Evolutionary conservation across 805 yeast species (phyloP).

Genomic region (Deakozyma indianensis): DNA sequence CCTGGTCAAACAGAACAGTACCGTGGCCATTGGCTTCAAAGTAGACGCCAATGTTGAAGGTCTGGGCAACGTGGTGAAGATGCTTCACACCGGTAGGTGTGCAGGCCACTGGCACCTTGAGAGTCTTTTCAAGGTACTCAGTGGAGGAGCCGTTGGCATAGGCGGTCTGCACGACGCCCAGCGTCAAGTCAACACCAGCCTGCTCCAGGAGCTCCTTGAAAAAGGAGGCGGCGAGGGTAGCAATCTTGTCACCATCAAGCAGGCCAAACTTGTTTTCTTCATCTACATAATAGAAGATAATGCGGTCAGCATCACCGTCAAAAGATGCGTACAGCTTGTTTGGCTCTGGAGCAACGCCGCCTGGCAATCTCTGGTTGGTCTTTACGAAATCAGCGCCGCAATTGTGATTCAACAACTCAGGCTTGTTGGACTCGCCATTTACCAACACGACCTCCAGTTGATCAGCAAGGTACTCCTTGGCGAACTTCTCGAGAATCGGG

Average conservation of each 20-base stretch:
- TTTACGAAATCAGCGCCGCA: constrained; percentile 97
- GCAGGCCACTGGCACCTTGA: constrained; percentile 67
- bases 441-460: constrained; percentile 28
- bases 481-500: constrained; percentile 43
- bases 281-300: constrained; percentile 48
- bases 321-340: constrained; percentile 59
- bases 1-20: constrained; percentile 67
- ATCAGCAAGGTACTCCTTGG: constrained; percentile 26
- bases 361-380: constrained; percentile 70
- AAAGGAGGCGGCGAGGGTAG: constrained; percentile 65
- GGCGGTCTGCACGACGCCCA: constrained; percentile 82
- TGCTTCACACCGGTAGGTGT: constrained; percentile 96
- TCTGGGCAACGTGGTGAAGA: constrained; percentile 79
- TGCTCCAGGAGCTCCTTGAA: constrained; percentile 37
- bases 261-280: constrained; percentile 21
- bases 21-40: constrained; percentile 99
- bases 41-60: constrained; percentile 82
- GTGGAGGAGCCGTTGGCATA: constrained; percentile 95
- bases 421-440: constrained; percentile 40
- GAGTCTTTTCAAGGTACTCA: constrained; percentile 40
- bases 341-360: constrained; percentile 33
- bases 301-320: constrained; percentile 96
- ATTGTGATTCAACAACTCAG: constrained; percentile 48
- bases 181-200: constrained; percentile 24
- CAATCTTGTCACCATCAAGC: constrained; percentile 87